Evolutionary conservation across 2,329 filamentous ascomycete species (phyloP).

Genomic region (Aspergillus pseudotamarii): DNA sequence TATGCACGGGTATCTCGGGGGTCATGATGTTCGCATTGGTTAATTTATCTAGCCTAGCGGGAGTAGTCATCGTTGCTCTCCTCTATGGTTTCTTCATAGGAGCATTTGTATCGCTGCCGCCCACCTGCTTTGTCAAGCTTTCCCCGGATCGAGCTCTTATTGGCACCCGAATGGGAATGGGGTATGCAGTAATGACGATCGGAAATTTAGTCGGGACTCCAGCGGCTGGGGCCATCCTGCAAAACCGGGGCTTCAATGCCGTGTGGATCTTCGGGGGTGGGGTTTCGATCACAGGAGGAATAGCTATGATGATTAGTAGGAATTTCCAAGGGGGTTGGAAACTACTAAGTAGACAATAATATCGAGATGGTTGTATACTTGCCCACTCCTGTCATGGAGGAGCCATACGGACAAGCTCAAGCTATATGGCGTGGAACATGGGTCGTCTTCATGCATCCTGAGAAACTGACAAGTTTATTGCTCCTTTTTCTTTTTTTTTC

Average conservation of each 20-base stretch:
- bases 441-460: not conserved
- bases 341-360: not conserved
- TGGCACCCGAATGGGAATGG: conserved; percentile 8
- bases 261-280: conserved; percentile 8
- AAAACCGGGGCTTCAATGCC: conserved; percentile 1
- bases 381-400: not conserved
- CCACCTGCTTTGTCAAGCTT: conserved; percentile 5
- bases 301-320: conserved; percentile 5
- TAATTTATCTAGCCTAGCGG: not conserved
- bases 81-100: conserved; percentile 1
- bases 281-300: conserved; percentile 3
- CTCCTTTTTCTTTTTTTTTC: not conserved
- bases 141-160: not conserved
- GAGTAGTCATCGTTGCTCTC: not conserved
- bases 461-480: not conserved
- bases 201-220: conserved; percentile 5
- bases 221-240: not conserved
- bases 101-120: conserved; percentile 3
- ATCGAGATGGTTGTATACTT: not conserved
- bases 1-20: not conserved
- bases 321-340: conserved; percentile 5
- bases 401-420: not conserved
- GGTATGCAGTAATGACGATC: conserved; percentile 3
- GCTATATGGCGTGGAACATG: not conserved
- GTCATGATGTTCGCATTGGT: not conserved